Evolutionary conservation across 352 stramenopile genomes (phyloP).

Genomic region (Phytophthora foliorum): DNA sequence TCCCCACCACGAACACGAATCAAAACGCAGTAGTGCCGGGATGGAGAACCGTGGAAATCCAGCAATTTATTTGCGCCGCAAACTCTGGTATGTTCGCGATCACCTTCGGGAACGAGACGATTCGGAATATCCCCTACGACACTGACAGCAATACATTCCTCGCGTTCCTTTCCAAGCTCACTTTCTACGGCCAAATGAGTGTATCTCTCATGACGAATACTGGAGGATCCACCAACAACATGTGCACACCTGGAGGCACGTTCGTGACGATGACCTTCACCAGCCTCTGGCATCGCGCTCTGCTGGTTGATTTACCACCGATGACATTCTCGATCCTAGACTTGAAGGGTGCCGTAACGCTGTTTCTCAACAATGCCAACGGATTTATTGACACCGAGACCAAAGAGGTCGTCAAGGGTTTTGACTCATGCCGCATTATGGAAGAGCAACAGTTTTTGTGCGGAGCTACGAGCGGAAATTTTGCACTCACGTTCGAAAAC

Average conservation of each 20-base stretch:
- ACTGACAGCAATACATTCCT: constrained; percentile 67
- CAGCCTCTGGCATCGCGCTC: constrained; percentile 59
- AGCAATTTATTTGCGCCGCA: constrained; percentile 84
- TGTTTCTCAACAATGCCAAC: constrained; percentile 54
- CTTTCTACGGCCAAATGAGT: constrained; percentile 55
- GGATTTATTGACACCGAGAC: constrained; percentile 73
- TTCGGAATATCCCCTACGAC: constrained; percentile 69
- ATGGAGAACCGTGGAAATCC: constrained; percentile 76
- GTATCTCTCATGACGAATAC: constrained; percentile 50
- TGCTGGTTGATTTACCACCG: constrained; percentile 67
- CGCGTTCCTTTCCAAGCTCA: constrained; percentile 48
- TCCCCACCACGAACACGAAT: constrained; percentile 49
- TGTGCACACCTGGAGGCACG: constrained; percentile 67
- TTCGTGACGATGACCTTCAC: constrained; percentile 70
- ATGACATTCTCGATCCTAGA: constrained; percentile 70
- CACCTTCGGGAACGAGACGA: constrained; percentile 62
- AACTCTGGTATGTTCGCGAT: constrained; percentile 67
- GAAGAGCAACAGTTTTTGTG: constrained; percentile 75
- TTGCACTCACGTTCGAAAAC: constrained; percentile 77
- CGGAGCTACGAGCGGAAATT: constrained; percentile 70
- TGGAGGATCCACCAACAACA: constrained; percentile 30
- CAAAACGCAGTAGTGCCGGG: constrained; percentile 61
- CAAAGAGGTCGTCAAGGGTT: constrained; percentile 76
- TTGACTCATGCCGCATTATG: constrained; percentile 73
- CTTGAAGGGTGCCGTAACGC: constrained; percentile 51